Base-by-base conservation (phyloP, 345 rosid genomes). In the Brassica cretica region DNA sequence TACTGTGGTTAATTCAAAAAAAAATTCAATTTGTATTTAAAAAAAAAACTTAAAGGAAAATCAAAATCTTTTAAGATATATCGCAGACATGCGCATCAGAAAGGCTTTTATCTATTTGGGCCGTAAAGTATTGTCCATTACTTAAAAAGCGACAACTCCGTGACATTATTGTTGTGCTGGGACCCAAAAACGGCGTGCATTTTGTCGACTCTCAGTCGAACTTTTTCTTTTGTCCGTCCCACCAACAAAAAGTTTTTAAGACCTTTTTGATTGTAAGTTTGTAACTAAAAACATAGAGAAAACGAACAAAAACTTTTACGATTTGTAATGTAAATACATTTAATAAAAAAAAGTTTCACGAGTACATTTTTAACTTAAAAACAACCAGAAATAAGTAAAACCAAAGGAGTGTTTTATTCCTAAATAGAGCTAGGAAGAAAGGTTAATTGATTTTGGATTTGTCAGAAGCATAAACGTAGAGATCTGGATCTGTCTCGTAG, bases 401-500 rank as follows among this genome's bases (percentile, higher is more conserved):
- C 3, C 1, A 18, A 10, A 49, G n/a, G 33, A 11, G 21, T 51
- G 49, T 51, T 27, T 80, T 80, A 80, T 74, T 80, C 75, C 82
- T 64, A 76, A 15, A 76, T 41, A 81, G 65, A 71, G 59, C 78
- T 69, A 12, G 7, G 4, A 24, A 73, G 8, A 37, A 65, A 64
- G 7, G 6, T 80, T 67, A 82, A 21, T 80, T 79, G 70, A 72
- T 74, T 64, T 82, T 85, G 0, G 62, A 27, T 63, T 79, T 81
- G 27, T 66, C 80, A 61, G 77, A 76, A 72, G 84, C 84, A 9
- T 81, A 81, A 67, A 76, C 84, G 51, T 67, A 70, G 53, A 80
- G 84, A 37, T 81, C 65, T 14, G 86, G 83, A 70, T 93, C 96
- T 0, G 84, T 86, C 82, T 90, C 86, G 55, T 93, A 90, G 80